phyloP scores from a whole-genome alignment of 169 alveolate species.

The Besnoitia besnoiti region DNA sequence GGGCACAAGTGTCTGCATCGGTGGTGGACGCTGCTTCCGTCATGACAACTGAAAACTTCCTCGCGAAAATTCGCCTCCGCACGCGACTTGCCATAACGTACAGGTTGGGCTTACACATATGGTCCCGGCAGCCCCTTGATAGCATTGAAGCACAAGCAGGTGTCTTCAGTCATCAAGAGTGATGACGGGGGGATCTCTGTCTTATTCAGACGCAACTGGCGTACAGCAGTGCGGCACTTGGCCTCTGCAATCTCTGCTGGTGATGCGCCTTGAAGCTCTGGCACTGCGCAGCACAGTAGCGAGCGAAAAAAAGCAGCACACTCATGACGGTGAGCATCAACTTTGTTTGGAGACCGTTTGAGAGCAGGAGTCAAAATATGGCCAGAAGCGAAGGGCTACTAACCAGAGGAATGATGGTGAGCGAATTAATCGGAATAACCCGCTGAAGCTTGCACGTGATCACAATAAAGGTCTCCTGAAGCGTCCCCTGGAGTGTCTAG shows the following conservation, averaged over 20 bases:
- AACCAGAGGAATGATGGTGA: not conserved
- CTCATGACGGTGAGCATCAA: not conserved
- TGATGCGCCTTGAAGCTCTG: slow-evolving; percentile 79
- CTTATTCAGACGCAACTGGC: slow-evolving; percentile 61
- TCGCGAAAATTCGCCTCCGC: no score
- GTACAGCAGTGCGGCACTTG: slow-evolving; percentile 80
- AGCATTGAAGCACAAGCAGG: slow-evolving; percentile 92
- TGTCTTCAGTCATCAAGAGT: slow-evolving; percentile 91
- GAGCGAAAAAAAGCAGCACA: not conserved
- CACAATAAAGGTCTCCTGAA: not conserved
- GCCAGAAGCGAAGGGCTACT: not conserved
- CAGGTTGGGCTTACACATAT: slow-evolving; percentile 82
- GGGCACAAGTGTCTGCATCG: no score
- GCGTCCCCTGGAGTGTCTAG: no score
- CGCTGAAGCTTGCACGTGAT: not conserved
- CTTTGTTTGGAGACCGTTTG: no score
- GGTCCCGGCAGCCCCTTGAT: slow-evolving; percentile 94
- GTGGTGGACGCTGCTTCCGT: no score
- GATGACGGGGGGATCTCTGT: slow-evolving; percentile 26
- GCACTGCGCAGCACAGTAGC: slow-evolving; percentile 64
- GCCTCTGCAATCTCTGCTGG: slow-evolving; percentile 79
- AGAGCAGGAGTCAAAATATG: not conserved
- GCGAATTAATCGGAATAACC: not conserved
- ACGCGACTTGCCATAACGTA: no score
- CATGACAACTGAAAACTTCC: no score